Base-by-base conservation (phyloP, 2,329 filamentous ascomycete species). In the Trichophyton mentagrophytes region DNA sequence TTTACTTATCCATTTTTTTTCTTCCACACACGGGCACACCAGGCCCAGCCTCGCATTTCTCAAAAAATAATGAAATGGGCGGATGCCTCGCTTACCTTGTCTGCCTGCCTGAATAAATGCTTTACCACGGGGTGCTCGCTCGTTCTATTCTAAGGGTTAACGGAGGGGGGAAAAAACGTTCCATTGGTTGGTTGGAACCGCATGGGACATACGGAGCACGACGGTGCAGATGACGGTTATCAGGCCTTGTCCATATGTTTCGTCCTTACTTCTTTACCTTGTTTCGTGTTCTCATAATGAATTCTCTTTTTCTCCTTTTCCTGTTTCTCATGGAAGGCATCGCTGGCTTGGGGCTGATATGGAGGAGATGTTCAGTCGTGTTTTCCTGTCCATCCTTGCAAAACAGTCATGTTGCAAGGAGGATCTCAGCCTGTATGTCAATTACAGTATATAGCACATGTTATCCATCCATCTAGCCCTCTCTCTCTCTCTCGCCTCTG, bases 221-320 rank as follows among this genome's bases (percentile, higher is more conserved):
- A 27, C 55, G 55, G 55, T 20, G 30, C 55, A 57, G 36, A 25
- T 42, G 33, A 57, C 17, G 55, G 55, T 57, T 57, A n/a, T 36
- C 55, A 44, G 55, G 33, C 15, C 38, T 57, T 57, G 40, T 57
- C 40, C 33, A 42, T 36, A 56, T 38, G n/a, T 44, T 25, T 42
- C 42, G 2, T 57, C 27, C 11, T 42, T 57, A n/a, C 27, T n/a
- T 55, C 8, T 20, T 38, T 49, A 20, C 46, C 2, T 33, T 27
- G 38, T 17, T 55, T 33, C 9, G 49, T 38, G 27, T 22, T 27
- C 20, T 20, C 44, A 22, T 27, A 15, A 25, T 49, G 46, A 25
- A 38, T 38, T 38, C 11, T 38, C 33, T 13, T 38, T 38, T 38
- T n/a, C 11, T 38, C 11, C 9, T 38, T 13, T 38, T 13, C 11